These are phyloP conservation scores for Auriscalpium orientale DNA, from an alignment of 768 basidiomycete species.

Conservation along the genomic window DNA sequence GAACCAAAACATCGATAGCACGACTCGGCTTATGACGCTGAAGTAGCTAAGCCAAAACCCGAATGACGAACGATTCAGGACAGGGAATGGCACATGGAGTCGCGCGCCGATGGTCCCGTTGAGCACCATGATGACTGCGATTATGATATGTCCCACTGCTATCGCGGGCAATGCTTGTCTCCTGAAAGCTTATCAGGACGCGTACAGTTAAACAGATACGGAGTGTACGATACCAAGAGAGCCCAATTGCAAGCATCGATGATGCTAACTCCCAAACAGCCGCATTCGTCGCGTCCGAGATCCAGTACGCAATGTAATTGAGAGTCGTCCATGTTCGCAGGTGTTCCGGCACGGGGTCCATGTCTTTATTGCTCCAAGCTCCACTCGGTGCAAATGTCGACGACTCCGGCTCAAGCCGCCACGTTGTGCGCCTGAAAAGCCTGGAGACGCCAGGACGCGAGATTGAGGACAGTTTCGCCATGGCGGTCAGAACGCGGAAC, in stretches of 20 bases:
- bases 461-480: neutral
- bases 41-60: conserved; percentile 91
- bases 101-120: conserved; percentile 77
- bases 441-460: neutral
- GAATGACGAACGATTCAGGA: conserved; percentile 80
- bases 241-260: conserved; percentile 67
- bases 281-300: conserved; percentile 24
- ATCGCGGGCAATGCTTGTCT: conserved; percentile 63
- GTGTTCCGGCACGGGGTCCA: conserved; percentile 63
- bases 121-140: conserved; percentile 64
- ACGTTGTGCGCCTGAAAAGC: conserved; percentile 24
- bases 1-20: conserved; percentile 81
- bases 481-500: neutral
- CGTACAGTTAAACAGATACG: neutral
- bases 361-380: conserved; percentile 66
- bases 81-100: conserved; percentile 67
- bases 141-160: conserved; percentile 64
- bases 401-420: conserved; percentile 45
- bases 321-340: conserved; percentile 60
- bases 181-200: conserved; percentile 41
- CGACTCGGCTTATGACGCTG: conserved; percentile 65
- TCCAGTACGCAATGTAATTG: conserved; percentile 61
- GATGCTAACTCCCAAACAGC: conserved; percentile 52
- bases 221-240: conserved; percentile 57
- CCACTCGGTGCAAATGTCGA: conserved; percentile 50